phyloP scores from a whole-genome alignment of 2,329 filamentous ascomycete genomes.

The Thermothelomyces thermophilus region DNA sequence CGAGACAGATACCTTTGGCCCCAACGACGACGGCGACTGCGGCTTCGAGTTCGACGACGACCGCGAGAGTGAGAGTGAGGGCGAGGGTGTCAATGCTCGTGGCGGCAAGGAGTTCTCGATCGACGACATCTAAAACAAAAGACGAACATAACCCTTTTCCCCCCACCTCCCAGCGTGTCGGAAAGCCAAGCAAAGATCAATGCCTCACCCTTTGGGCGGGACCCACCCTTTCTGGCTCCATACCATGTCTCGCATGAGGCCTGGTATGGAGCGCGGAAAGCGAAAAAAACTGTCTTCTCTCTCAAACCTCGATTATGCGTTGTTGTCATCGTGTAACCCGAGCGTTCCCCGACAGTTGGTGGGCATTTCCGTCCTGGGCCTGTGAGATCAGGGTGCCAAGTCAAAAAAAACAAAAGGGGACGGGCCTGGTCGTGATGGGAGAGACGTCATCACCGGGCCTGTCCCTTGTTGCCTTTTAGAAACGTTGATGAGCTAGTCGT shows the following conservation, averaged over 20 bases:
- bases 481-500: not conserved
- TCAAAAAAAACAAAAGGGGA: slow-evolving; percentile 10
- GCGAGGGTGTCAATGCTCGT: slow-evolving; percentile 48
- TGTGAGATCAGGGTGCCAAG: slow-evolving; percentile 12
- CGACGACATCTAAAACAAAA: slow-evolving; percentile 73
- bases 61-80: slow-evolving; percentile 55
- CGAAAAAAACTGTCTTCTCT: slow-evolving; percentile 58
- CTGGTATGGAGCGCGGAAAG: slow-evolving; percentile 22
- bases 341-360: slow-evolving; percentile 29
- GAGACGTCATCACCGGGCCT: slow-evolving; percentile 50
- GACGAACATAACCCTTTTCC: not conserved
- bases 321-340: not conserved
- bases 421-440: slow-evolving; percentile 44
- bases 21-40: slow-evolving; percentile 88
- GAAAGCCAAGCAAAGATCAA: not conserved
- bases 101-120: slow-evolving; percentile 80
- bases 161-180: not conserved
- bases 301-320: slow-evolving; percentile 38
- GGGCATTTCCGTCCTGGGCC: slow-evolving; percentile 2
- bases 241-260: not conserved
- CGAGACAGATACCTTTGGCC: slow-evolving; percentile 92
- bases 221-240: slow-evolving; percentile 19
- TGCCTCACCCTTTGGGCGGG: not conserved
- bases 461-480: slow-evolving; percentile 12
- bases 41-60: slow-evolving; percentile 99